A percentile compares a stretch with the other conserved stretches of the same genome.
Evolutionary conservation across 345 rosid genomes (phyloP).

Genomic region (Lumnitzera racemosa): DNA sequence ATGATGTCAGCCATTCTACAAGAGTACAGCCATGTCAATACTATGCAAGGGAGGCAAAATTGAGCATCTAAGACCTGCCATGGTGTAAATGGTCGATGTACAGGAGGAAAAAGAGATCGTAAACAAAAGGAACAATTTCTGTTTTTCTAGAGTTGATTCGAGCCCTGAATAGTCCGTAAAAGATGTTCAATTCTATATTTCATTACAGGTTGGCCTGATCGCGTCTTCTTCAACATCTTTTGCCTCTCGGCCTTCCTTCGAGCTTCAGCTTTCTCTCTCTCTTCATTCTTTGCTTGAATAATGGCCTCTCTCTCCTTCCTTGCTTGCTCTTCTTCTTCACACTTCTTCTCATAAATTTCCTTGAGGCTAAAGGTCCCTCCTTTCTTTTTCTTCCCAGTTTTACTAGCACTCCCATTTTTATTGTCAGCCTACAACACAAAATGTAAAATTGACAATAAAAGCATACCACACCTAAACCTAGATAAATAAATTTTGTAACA

Average conservation of each 20-base stretch:
- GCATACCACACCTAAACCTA: neutral
- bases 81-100: too few relatives aligned
- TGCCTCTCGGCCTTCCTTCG: constrained; percentile 52
- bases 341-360: constrained; percentile 56
- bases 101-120: too few relatives aligned
- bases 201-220: constrained; percentile 82
- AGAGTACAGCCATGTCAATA: too few relatives aligned
- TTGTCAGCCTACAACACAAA: constrained; percentile 18
- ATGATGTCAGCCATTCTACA: too few relatives aligned
- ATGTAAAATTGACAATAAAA: neutral
- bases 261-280: constrained; percentile 55
- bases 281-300: constrained; percentile 59
- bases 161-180: constrained; percentile 58
- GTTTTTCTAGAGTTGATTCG: constrained; percentile 1
- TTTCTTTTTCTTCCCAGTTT: constrained; percentile 21
- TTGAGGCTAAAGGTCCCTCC: constrained; percentile 27
- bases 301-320: constrained; percentile 58
- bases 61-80: too few relatives aligned
- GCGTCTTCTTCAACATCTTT: constrained; percentile 71
- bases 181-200: constrained; percentile 84
- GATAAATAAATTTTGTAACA: too few relatives aligned
- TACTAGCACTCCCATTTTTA: constrained; percentile 20
- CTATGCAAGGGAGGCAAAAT: too few relatives aligned
- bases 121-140: too few relatives aligned
- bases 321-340: constrained; percentile 56